Evolutionary conservation across 371 early-diverging fungal species (phyloP).

Genomic region (Apophysomyces trapeziformis): DNA sequence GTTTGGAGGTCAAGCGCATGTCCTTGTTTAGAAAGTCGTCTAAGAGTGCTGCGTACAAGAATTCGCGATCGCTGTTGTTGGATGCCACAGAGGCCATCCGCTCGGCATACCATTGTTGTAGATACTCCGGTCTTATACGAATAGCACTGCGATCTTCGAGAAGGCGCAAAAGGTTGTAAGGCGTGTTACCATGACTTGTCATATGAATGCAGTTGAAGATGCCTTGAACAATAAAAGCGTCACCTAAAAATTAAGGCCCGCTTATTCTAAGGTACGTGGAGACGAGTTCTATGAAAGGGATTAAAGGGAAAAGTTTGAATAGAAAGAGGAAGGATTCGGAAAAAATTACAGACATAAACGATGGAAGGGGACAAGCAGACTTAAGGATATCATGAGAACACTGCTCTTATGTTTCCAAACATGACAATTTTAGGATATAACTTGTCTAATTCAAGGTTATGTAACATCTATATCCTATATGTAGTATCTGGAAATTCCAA

Average conservation of each 20-base stretch:
- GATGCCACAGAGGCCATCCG: background rate
- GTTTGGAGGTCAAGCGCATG: constrained; percentile 29
- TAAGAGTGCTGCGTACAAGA: constrained; percentile 21
- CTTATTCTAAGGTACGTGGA: background rate
- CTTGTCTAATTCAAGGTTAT: too few species aligned
- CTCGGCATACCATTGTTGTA: constrained; percentile 23
- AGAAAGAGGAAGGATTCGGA: too few species aligned
- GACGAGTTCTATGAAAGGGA: too few species aligned
- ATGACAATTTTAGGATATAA: too few species aligned
- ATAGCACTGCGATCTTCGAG: constrained; percentile 30
- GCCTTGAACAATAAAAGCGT: background rate
- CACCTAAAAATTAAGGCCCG: background rate
- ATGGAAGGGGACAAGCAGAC: too few species aligned
- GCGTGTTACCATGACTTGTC: constrained; percentile 14
- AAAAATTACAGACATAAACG: too few species aligned
- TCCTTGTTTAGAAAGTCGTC: constrained; percentile 30
- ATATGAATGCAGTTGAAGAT: background rate
- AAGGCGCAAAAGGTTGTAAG: constrained; percentile 21
- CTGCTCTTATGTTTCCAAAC: too few species aligned
- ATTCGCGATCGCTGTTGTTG: constrained; percentile 19
- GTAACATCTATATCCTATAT: too few species aligned
- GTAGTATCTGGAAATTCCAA: too few species aligned
- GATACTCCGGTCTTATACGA: constrained; percentile 26
- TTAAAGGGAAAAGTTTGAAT: too few species aligned
- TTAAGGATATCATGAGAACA: too few species aligned